A percentile compares a stretch with the other conserved stretches of the same genome.
phyloP scores from a whole-genome alignment of 108 stramenopile species.

The Discostella stelligeroides region DNA sequence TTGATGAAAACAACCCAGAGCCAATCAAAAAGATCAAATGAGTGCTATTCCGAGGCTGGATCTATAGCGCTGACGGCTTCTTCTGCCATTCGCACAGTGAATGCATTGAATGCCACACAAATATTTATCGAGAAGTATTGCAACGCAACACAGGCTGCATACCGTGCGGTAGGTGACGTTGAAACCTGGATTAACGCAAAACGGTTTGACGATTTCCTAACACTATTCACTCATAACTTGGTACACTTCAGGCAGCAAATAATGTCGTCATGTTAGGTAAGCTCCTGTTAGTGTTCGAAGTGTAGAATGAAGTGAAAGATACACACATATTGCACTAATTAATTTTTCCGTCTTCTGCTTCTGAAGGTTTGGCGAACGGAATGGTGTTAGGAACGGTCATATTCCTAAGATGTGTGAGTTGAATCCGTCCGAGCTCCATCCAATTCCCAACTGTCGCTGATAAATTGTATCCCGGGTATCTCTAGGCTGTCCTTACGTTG shows the following conservation, averaged over 20 bases:
- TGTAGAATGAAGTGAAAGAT: too few relatives aligned
- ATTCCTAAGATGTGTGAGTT: constrained; percentile 5
- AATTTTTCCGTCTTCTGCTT: too few relatives aligned
- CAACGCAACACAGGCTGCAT: constrained; percentile 47
- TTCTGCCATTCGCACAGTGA: constrained; percentile 24
- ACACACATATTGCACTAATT: too few relatives aligned
- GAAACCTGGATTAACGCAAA: too few relatives aligned
- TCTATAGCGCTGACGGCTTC: constrained; percentile 18
- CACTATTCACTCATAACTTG: too few relatives aligned
- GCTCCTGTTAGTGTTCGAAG: too few relatives aligned
- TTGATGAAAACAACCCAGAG: constrained; percentile 52
- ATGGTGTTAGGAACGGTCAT: constrained; percentile 57
- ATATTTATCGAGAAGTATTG: constrained; percentile 21
- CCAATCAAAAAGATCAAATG: constrained; percentile 49
- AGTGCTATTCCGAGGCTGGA: constrained; percentile 41
- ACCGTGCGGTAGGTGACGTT: constrained; percentile 28
- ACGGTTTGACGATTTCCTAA: constrained; percentile 43
- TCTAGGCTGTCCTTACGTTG: constrained; percentile 49
- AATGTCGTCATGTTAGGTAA: constrained; percentile 20
- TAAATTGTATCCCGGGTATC: too few relatives aligned
- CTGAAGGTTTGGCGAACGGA: not conserved
- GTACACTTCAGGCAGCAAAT: too few relatives aligned
- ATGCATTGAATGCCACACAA: constrained; percentile 23
- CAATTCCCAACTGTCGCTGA: too few relatives aligned
- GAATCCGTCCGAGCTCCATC: too few relatives aligned